Evolutionary conservation across 2,329 filamentous ascomycete genomes (phyloP).

Genomic region (Dothistroma septosporum): DNA sequence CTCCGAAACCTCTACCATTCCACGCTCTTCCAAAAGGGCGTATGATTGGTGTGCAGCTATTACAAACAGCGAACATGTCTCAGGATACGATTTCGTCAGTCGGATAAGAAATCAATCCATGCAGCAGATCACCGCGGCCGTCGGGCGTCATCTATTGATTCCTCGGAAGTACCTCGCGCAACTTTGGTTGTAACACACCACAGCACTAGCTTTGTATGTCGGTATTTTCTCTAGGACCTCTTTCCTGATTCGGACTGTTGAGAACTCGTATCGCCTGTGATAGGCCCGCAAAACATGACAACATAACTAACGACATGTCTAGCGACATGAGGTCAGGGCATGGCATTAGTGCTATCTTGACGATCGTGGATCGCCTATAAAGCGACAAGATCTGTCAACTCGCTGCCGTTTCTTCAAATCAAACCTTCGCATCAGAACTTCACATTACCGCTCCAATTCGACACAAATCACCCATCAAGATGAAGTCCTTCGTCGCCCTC

Average conservation of each 20-base stretch:
- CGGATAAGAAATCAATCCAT: slow-evolving; percentile 39
- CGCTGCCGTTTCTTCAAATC: not conserved
- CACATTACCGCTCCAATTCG: not conserved
- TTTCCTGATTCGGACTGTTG: not conserved
- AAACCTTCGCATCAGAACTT: not conserved
- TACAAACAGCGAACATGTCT: not conserved
- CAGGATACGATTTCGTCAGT: not conserved
- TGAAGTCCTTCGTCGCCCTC: slow-evolving; percentile 3
- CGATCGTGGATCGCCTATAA: not conserved
- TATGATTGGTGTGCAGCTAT: not conserved
- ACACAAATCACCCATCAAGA: not conserved
- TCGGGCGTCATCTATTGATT: not conserved
- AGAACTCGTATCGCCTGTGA: not conserved
- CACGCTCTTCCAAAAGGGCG: no score
- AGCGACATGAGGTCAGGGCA: slow-evolving; percentile 4
- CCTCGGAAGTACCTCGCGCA: not conserved
- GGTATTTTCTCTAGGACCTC: not conserved
- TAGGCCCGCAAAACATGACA: not conserved
- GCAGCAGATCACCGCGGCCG: not conserved
- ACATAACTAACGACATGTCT: not conserved
- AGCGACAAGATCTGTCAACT: not conserved
- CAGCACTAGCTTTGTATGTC: not conserved
- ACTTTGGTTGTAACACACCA: not conserved
- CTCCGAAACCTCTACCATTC: no score
- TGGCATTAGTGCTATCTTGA: not conserved